Base-by-base conservation (phyloP, 1,139 yeast genomes). In the Geotrichum histeridarum region DNA sequence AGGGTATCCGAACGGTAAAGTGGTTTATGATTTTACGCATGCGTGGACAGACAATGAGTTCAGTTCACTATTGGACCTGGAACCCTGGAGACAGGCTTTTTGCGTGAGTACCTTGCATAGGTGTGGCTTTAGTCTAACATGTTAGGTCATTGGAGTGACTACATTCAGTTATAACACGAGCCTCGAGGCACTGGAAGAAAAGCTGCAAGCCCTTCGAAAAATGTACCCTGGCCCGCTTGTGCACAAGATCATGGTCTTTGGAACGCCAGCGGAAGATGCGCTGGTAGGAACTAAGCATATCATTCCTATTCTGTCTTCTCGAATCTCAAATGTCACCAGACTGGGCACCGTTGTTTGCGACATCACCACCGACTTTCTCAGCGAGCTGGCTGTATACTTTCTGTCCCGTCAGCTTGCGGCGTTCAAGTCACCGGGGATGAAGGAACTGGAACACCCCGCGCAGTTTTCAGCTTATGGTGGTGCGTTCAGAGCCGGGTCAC, bases 51-150 rank as follows among this genome's bases (percentile, higher is more conserved):
- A 84, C 57, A 73, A 76, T 27, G 87, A 83, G 50, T 73, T 78
- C 18, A 71, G 83, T 9, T 84, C 86, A 57, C 73, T 91, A 53
- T 87, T 86, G 62, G 97, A 91, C 68, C 82, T 91, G 61, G 98
- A 93, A 69, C 96, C 96, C 1, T 88, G 78, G 68, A 72, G 98
- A 51, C 89, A 89, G 66, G 66, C 69, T 30, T 51, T 68, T 38
- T 53, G 59, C 31, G 59, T 56, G 48, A 50, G 58, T 50, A 15
- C 17, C 22, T 22, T 8, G 8, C 12, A 6, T 33, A 11, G 37
- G 4, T 33, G n/a, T 33, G n/a, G 37, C 14, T 33, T n/a, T 9
- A 38, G 17, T 14, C 51, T 50, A 48, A 47, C 44, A 33, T n/a
- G 33, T 30, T 22, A 77, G 45, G 70, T 86, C 0, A 64, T 91